These are phyloP conservation scores for Cryptococcus sp. DNA, from an alignment of 1,284 basidiomycete genomes.

Conservation along the genomic window DNA sequence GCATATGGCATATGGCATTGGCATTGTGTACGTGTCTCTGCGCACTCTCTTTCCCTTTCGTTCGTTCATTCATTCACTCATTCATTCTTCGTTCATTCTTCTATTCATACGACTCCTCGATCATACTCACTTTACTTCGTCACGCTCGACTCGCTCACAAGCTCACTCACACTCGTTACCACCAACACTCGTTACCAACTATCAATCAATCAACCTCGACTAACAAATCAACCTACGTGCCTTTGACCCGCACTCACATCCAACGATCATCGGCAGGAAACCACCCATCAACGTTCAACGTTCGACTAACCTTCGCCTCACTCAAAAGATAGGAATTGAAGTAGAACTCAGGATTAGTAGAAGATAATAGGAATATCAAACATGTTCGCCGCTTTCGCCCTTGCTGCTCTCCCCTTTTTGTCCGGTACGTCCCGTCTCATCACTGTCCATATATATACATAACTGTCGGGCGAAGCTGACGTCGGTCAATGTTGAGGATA, in stretches of 20 bases:
- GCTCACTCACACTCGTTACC: slow-evolving; percentile 1
- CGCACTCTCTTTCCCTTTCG: background rate
- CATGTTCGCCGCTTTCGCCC: slow-evolving; percentile 34
- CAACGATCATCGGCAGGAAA: background rate
- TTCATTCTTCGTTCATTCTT: background rate
- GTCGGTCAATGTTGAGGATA: background rate
- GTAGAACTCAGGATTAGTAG: background rate
- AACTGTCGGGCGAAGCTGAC: too few species aligned
- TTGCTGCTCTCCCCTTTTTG: slow-evolving; percentile 41
- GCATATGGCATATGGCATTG: background rate
- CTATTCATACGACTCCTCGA: background rate
- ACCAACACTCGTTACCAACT: background rate
- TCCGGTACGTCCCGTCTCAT: slow-evolving; percentile 32
- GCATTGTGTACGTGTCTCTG: background rate
- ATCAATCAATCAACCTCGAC: background rate
- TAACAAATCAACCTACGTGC: background rate
- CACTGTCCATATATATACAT: background rate
- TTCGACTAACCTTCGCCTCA: background rate
- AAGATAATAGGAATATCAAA: slow-evolving; percentile 1
- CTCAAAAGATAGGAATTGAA: background rate
- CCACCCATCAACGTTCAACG: background rate
- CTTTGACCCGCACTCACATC: too few species aligned
- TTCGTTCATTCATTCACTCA: background rate
- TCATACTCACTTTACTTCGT: background rate
- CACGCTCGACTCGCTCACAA: too few species aligned